phyloP scores from a whole-genome alignment of 1,284 basidiomycete genomes.

The Pseudozyma flocculosa region DNA sequence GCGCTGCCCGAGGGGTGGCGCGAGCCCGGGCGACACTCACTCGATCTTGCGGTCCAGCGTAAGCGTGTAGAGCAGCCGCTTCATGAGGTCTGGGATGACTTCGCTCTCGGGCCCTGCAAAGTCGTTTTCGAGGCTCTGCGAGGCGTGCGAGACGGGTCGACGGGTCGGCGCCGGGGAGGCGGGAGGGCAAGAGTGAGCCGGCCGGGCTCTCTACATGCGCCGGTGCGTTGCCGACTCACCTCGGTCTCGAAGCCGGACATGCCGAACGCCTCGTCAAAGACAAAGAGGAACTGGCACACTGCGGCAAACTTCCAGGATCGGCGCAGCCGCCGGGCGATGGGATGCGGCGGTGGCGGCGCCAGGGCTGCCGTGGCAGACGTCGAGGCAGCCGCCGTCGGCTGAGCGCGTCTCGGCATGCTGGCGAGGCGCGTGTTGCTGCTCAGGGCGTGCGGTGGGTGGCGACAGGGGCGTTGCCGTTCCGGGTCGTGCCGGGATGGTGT shows the following conservation, averaged over 20 bases:
- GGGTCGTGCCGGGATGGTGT: too few relatives aligned
- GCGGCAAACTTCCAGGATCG: conserved; percentile 55
- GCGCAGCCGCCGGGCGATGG: conserved; percentile 41
- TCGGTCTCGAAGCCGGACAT: conserved; percentile 53
- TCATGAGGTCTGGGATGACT: conserved; percentile 60
- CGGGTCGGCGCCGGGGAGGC: neutral
- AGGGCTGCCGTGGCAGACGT: conserved; percentile 13
- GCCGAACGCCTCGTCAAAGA: conserved; percentile 56
- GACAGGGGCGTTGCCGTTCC: too few relatives aligned
- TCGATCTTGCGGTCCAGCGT: conserved; percentile 62
- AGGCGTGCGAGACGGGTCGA: neutral
- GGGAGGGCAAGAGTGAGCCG: neutral
- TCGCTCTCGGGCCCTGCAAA: conserved; percentile 60
- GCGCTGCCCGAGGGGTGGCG: too few relatives aligned
- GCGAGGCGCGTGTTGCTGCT: too few relatives aligned
- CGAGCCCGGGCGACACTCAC: too few relatives aligned
- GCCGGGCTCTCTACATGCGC: neutral
- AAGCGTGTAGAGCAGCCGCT: conserved; percentile 61
- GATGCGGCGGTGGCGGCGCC: conserved; percentile 16
- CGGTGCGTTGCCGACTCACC: conserved; percentile 8
- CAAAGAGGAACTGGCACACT: conserved; percentile 55
- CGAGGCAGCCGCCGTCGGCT: conserved; percentile 20
- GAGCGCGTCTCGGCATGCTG: conserved; percentile 22
- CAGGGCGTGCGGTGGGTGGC: too few relatives aligned
- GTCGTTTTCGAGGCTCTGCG: conserved; percentile 60